Evolutionary conservation across 2,329 filamentous ascomycete species (phyloP).

Genomic region (Trichophaea hybrida): DNA sequence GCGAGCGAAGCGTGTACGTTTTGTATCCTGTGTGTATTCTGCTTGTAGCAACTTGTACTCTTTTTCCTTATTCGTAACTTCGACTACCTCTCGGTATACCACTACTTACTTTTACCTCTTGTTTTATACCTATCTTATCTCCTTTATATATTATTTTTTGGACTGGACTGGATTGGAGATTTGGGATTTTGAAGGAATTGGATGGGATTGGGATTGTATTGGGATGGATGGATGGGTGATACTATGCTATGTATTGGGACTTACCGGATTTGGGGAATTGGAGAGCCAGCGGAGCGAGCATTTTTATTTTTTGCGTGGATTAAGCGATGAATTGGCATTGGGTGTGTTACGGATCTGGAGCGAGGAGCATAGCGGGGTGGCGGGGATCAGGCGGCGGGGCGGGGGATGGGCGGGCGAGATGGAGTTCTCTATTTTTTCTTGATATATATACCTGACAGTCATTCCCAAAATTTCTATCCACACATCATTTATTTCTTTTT

Average conservation of each 20-base stretch:
- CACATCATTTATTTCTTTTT: too few relatives aligned
- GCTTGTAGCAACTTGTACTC: neutral
- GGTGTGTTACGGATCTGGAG: neutral
- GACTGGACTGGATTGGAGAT: neutral
- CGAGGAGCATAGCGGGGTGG: neutral
- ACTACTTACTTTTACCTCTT: conserved; percentile 4
- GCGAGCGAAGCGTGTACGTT: conserved; percentile 4
- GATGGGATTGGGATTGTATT: neutral
- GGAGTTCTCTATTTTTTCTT: too few relatives aligned
- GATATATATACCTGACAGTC: too few relatives aligned
- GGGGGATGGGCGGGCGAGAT: neutral
- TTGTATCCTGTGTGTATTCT: neutral
- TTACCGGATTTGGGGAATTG: neutral
- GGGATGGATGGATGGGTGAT: neutral
- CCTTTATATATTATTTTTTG: conserved; percentile 1
- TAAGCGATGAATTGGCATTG: neutral
- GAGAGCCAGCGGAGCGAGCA: neutral
- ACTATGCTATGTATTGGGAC: neutral
- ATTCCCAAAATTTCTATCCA: too few relatives aligned
- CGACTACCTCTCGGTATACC: neutral
- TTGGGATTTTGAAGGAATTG: neutral
- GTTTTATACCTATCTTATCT: conserved; percentile 3
- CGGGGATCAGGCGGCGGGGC: neutral
- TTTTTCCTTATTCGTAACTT: neutral
- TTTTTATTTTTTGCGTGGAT: neutral